Evolutionary conservation across 2,329 filamentous ascomycete genomes (phyloP), one percentile per base, ranked within the genome.

Genomic region (Monosporascus sp.): DNA sequence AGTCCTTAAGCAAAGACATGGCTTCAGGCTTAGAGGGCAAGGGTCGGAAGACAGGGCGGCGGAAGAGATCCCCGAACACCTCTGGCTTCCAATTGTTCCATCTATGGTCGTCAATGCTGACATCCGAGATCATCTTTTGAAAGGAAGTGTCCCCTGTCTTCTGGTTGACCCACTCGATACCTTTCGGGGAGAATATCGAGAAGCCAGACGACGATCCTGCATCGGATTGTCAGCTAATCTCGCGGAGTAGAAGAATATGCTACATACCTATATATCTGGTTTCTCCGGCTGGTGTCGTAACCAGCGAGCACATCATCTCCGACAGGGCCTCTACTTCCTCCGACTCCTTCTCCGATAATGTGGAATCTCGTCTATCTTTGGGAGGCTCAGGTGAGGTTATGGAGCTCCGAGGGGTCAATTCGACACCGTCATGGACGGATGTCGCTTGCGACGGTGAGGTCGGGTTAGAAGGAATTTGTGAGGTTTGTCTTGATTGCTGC

Each of bases 71-170:
- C 49, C 88, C 84, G 70, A 97, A 97, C 24, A 97, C 87, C 68
- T 97, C 92, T n/a, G 92, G 92, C 66, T 96, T 96, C 94, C 94
- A 97, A 64, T 94, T 90, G 64, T 90, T 91, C 89, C 91, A 97
- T 68, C 96, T 96, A 71, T 94, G 90, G 64, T 96, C 91, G 62
- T 96, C 90, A 43, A 95, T 85, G 26, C 89, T 90, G n/a, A 93
- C 88, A 50, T 90, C 87, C 2, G 87, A 87, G 52, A 99, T 96
- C 89, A 97, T 97, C 53, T 89, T 83, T 68, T 96, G 89, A 72
- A 99, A 99, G 0, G 91, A 95, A 22, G 80, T 85, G 67, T 99
- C 94, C n/a, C 94, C 94, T 2, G 92, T 97, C 76, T 95, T 97
- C 61, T 94, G 87, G 64, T 97, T 97, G 51, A 99, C 93, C 94